phyloP scores from a whole-genome alignment of 345 rosid species.

The Camelina hispida region DNA sequence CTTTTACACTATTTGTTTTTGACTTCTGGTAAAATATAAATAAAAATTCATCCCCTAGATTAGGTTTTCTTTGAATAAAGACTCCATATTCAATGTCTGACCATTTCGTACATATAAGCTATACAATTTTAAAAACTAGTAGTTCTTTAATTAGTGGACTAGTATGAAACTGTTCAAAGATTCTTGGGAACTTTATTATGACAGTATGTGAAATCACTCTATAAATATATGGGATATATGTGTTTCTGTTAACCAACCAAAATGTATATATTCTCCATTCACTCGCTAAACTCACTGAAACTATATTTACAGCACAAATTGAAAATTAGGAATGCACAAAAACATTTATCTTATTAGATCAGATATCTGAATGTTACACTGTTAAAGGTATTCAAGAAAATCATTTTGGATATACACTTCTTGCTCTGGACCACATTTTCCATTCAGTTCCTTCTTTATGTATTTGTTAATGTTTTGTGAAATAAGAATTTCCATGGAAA shows the following conservation, averaged over 20 bases:
- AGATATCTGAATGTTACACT: not conserved
- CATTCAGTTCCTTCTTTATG: conserved; percentile 30
- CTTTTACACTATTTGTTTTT: not conserved
- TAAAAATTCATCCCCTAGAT: too few species aligned
- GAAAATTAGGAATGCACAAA: not conserved
- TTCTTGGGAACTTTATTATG: not conserved
- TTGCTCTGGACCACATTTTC: conserved; percentile 28
- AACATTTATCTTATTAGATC: not conserved
- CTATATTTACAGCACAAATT: not conserved
- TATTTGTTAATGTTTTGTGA: conserved; percentile 12
- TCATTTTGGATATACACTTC: conserved; percentile 22
- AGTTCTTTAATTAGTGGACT: not conserved
- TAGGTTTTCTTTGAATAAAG: conserved; percentile 6
- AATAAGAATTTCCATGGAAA: conserved; percentile 7
- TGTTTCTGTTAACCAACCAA: not conserved
- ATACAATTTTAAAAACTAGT: not conserved
- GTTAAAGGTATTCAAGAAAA: not conserved
- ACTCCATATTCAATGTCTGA: not conserved
- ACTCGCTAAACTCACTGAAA: not conserved
- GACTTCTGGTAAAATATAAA: not conserved
- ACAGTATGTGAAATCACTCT: not conserved
- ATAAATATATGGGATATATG: not conserved
- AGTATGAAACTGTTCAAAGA: not conserved
- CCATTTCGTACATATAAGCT: not conserved
- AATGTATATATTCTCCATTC: not conserved